Percentiles rank a stretch among this genome's conserved stretches.
These are phyloP conservation scores for Prunus campanulata DNA, from an alignment of 306 rosid genomes.

Conservation along the genomic window DNA sequence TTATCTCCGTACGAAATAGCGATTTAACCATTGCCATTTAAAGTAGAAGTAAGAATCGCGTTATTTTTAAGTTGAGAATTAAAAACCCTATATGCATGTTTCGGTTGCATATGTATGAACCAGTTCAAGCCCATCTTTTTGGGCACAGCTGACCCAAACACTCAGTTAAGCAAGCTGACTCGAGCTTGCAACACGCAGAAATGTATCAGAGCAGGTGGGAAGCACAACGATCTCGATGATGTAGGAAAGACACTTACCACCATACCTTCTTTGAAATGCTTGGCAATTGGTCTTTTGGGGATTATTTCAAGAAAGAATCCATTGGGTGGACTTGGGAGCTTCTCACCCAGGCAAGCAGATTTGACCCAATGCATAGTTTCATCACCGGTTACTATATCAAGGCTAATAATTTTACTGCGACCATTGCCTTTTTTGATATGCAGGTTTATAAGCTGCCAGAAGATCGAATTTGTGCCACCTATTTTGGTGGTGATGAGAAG, in stretches of 20 bases:
- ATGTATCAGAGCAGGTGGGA: constrained; percentile 97
- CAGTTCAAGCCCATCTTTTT: constrained; percentile 91
- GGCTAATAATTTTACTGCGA: not conserved
- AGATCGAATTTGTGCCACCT: constrained; percentile 78
- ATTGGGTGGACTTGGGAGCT: constrained; percentile 94
- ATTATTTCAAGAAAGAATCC: constrained; percentile 85
- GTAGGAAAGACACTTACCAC: constrained; percentile 98
- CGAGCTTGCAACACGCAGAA: constrained; percentile 93
- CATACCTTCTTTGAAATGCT: constrained; percentile 98
- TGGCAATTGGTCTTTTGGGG: constrained; percentile 97
- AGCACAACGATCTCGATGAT: constrained; percentile 95
- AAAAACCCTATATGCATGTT: not conserved
- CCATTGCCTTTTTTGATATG: constrained; percentile 4
- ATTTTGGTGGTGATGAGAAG: constrained; percentile 90
- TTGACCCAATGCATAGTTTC: not conserved
- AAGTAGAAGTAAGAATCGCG: too few relatives aligned
- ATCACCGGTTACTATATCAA: not conserved
- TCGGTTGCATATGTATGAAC: constrained; percentile 69
- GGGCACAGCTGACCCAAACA: constrained; percentile 89
- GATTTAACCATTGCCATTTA: too few relatives aligned
- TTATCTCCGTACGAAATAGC: too few relatives aligned
- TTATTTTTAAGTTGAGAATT: too few relatives aligned
- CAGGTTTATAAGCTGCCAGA: constrained; percentile 79
- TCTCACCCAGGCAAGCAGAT: constrained; percentile 62
- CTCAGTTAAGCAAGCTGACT: constrained; percentile 65